Evolutionary conservation across 106 monocot species (phyloP).

Genomic region (Triglochin maritima): DNA sequence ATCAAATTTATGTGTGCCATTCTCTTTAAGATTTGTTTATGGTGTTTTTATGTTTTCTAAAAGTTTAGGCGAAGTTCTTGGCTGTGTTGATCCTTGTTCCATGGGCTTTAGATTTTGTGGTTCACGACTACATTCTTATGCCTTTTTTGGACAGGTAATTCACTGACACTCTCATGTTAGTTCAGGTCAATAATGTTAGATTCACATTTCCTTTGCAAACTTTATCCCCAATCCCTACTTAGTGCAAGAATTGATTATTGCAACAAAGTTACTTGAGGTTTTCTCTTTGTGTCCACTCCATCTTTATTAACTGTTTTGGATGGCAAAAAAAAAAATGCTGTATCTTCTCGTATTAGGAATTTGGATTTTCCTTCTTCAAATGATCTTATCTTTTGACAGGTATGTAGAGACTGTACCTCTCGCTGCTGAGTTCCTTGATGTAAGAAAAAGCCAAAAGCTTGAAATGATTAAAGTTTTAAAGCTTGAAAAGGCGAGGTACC

Average conservation of each 20-base stretch:
- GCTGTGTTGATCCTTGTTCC: conserved; percentile 67
- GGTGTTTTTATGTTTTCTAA: background rate
- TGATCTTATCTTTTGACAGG: conserved; percentile 5
- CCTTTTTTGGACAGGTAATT: conserved; percentile 91
- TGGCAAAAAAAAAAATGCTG: no score
- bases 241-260: no score
- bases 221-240: no score
- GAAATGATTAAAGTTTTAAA: conserved; percentile 25
- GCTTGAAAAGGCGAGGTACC: conserved; percentile 22
- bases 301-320: no score
- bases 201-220: no score
- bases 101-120: conserved; percentile 65
- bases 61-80: conserved; percentile 74
- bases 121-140: conserved; percentile 92
- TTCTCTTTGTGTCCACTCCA: no score
- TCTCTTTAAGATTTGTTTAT: background rate
- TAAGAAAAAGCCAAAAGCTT: conserved; percentile 20
- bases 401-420: conserved; percentile 32
- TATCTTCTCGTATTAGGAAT: no score
- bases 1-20: background rate
- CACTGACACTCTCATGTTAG: background rate
- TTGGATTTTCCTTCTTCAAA: no score
- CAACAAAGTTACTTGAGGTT: no score
- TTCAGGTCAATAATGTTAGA: no score
- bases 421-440: conserved; percentile 23